Conservation (phyloP, 2,329 filamentous ascomycete species). For the Microdochium nivale region DNA sequence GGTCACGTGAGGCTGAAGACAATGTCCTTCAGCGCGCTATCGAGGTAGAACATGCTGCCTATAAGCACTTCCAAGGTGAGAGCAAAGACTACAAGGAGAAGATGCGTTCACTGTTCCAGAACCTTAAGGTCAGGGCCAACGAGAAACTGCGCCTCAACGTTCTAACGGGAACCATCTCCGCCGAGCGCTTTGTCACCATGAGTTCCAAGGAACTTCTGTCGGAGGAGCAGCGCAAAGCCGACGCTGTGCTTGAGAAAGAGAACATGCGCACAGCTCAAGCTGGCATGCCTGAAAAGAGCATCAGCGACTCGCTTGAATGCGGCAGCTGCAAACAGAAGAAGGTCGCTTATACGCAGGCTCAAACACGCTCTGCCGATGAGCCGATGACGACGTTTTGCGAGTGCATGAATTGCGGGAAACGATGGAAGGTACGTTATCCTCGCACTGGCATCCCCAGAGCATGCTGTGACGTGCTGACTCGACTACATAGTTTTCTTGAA, state of each 20-base stretch:
- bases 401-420: conserved; percentile 60
- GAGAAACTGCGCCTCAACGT: conserved; percentile 67
- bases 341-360: conserved; percentile 92
- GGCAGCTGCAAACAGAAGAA: conserved; percentile 88
- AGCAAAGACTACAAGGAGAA: conserved; percentile 73
- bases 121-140: conserved; percentile 90
- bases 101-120: conserved; percentile 86
- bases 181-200: conserved; percentile 77
- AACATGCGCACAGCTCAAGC: conserved; percentile 98
- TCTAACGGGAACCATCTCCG: conserved; percentile 61
- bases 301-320: conserved; percentile 81
- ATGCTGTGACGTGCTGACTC: too few relatives aligned
- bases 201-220: conserved; percentile 85
- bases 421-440: conserved; percentile 52
- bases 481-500: too few relatives aligned
- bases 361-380: conserved; percentile 92
- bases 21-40: conserved; percentile 66
- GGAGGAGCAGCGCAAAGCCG: conserved; percentile 67
- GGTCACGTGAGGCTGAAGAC: conserved; percentile 62
- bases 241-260: conserved; percentile 71
- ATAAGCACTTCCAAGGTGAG: conserved; percentile 59
- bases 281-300: conserved; percentile 81
- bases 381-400: conserved; percentile 75
- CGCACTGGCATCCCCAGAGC: too few relatives aligned
- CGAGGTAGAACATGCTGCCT: conserved; percentile 77